Evolutionary conservation across 2,329 filamentous ascomycete species (phyloP).

Genomic region (Talaromyces sp.): DNA sequence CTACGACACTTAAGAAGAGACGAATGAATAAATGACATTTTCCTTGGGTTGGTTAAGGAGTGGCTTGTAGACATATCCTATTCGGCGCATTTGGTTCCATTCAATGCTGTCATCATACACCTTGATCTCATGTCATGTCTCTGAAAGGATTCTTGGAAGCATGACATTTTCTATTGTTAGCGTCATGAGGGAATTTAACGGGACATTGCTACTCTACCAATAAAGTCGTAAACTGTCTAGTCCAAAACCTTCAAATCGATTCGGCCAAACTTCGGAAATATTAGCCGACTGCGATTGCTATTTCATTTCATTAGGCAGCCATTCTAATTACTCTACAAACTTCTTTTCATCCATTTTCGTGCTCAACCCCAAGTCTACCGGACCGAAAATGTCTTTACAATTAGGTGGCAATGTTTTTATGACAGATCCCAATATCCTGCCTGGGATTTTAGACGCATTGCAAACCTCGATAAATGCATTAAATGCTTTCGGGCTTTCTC

Average conservation of each 20-base stretch:
- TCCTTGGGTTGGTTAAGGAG: not conserved
- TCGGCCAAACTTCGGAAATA: no score
- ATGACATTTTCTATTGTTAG: not conserved
- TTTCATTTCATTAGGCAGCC: no score
- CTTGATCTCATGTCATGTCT: not conserved
- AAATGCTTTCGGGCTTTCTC: not conserved
- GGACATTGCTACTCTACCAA: no score
- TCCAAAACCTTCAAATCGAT: no score
- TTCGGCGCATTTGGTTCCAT: not conserved
- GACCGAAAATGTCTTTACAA: no score
- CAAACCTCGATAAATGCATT: not conserved
- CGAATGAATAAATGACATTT: not conserved
- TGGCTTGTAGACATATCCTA: slow-evolving; percentile 10
- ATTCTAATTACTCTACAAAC: no score
- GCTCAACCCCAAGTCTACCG: no score
- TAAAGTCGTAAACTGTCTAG: no score
- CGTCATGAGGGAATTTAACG: not conserved
- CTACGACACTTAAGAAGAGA: slow-evolving; percentile 50
- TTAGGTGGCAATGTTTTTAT: not conserved
- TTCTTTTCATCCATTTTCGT: no score
- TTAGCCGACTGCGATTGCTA: no score
- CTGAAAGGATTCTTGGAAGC: not conserved
- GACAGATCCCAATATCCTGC: not conserved
- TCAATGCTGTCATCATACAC: not conserved
- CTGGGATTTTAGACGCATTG: not conserved